Conservation (phyloP, 371 early-diverging fungal species). For the Capillidium heterosporum region DNA sequence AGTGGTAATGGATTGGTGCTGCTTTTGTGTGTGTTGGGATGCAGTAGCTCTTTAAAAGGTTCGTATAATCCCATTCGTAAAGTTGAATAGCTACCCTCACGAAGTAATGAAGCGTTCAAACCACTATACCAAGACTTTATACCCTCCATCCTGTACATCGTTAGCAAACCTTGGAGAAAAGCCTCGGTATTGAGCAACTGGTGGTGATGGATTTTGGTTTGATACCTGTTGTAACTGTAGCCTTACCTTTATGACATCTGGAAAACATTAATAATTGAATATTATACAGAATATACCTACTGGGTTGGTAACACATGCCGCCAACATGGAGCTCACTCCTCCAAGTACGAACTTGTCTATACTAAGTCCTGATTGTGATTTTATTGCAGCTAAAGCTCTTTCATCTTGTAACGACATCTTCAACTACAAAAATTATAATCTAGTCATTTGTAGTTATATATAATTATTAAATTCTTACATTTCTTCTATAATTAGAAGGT, state of each 20-base stretch:
- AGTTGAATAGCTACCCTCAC: conserved; percentile 27
- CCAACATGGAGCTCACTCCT: conserved; percentile 19
- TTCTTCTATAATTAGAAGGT: no score
- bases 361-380: neutral
- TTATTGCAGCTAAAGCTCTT: no score
- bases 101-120: conserved; percentile 23
- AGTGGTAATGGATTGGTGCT: conserved; percentile 8
- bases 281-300: conserved; percentile 20
- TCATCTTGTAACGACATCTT: no score
- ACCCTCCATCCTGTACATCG: neutral
- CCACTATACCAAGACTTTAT: conserved; percentile 17
- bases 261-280: neutral
- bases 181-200: conserved; percentile 8
- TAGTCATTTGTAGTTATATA: no score
- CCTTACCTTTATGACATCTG: conserved; percentile 24
- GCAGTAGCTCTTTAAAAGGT: conserved; percentile 15
- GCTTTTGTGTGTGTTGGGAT: conserved; percentile 10
- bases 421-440: no score
- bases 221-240: conserved; percentile 14
- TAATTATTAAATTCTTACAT: no score
- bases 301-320: conserved; percentile 22
- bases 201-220: neutral
- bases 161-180: conserved; percentile 13
- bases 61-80: conserved; percentile 36
- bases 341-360: conserved; percentile 19